Evolutionary conservation across 164 flowering plant species (phyloP), one percentile per base, ranked within the genome.

Genomic region (Annona cherimola): DNA sequence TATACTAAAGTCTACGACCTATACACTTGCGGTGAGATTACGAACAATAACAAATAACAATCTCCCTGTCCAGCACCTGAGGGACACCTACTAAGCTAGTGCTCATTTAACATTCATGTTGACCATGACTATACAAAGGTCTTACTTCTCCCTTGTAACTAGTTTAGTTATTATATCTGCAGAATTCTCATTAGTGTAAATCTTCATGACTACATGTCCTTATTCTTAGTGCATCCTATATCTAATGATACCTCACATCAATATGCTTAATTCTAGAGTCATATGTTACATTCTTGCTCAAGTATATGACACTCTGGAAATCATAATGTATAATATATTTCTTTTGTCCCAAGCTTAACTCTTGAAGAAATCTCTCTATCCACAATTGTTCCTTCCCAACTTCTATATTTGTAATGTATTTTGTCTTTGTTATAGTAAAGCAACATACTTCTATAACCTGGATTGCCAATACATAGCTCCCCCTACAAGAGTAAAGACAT

Each of bases 401-500:
- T 3, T 1, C 5, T 8, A 9, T 4, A 40, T 8, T 43, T 20
- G 16, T 7, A 11, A n/a, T n/a, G n/a, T n/a, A n/a, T n/a, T n/a
- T n/a, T n/a, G n/a, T n/a, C n/a, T n/a, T n/a, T n/a, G n/a, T n/a
- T n/a, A n/a, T n/a, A n/a, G n/a, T n/a, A n/a, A n/a, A n/a, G n/a
- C n/a, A n/a, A n/a, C 26, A 14, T 43, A 65, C 67, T 65, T 41
- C 45, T 65, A 0, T 7, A 65, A 35, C 4, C 11, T 65, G 2
- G 12, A 39, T 11, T 65, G 1, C 42, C n/a, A 39, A 3, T 11
- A 65, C 6, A 65, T 0, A 2, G 4, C 43, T 65, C 67, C 42
- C 67, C 67, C 67, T 39, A 3, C 67, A 65, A 65, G 40, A 65
- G 67, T 65, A 43, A 65, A 65, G 12, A 65, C 7, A 65, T 65